phyloP scores from a whole-genome alignment of 2,329 filamentous ascomycete species.

The Curvularia lunata region DNA sequence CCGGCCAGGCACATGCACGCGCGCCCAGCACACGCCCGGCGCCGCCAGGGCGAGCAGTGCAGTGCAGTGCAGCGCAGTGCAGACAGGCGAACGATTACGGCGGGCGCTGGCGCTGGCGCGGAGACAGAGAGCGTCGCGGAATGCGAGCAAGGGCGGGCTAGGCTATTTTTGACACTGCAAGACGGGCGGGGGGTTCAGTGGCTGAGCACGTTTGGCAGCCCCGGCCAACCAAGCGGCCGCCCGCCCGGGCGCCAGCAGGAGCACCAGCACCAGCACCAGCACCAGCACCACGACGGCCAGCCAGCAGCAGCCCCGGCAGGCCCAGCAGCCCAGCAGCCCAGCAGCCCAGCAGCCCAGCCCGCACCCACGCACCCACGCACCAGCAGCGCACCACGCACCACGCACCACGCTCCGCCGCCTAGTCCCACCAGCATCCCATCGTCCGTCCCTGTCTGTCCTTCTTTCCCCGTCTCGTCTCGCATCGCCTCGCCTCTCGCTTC shows the following conservation, averaged over 20 bases:
- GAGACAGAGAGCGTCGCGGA: conserved; percentile 28
- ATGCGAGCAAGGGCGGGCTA: conserved; percentile 20
- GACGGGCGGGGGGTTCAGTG: conserved; percentile 13
- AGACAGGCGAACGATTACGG: no score
- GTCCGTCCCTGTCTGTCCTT: conserved; percentile 4
- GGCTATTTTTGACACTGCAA: conserved; percentile 30
- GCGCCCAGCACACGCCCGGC: neutral
- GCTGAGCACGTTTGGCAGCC: conserved; percentile 15
- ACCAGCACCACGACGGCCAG: neutral
- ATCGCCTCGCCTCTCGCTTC: conserved; percentile 13
- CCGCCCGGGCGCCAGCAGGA: conserved; percentile 2
- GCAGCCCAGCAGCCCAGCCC: neutral
- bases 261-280: neutral
- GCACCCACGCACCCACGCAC: neutral
- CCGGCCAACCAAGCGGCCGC: conserved; percentile 15
- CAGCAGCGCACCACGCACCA: neutral
- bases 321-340: neutral
- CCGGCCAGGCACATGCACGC: neutral
- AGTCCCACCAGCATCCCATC: neutral
- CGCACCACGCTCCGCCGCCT: neutral
- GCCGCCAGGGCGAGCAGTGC: neutral
- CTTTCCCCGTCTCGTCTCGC: conserved; percentile 8
- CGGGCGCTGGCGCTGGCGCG: no score
- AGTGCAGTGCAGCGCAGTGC: no score
- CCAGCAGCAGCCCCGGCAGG: neutral